Base-by-base conservation (phyloP, 2,329 filamentous ascomycete species). In the Colletotrichum shisoi region DNA sequence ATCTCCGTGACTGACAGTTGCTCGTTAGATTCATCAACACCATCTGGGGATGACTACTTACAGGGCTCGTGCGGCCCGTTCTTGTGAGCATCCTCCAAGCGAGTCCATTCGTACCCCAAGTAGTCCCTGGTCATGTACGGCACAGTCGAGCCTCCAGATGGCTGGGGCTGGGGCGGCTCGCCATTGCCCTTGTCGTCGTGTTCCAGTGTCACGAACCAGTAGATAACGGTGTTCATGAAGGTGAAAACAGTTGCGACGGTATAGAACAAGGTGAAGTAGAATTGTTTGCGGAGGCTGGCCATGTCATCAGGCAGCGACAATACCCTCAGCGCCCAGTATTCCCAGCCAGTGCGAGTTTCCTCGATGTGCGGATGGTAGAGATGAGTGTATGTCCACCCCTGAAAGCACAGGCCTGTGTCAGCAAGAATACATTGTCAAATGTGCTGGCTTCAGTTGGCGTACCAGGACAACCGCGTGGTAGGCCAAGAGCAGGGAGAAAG, bases 341-440 rank as follows among this genome's bases (percentile, higher is more conserved):
- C 80, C 71, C 76, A 74, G 9, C 73, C 72, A 40, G 73, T 78
- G 68, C 75, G 77, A 40, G 75, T 71, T 0, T 79, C 74, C 19
- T 81, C 78, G 9, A 76, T 71, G 11, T 80, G 76, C 0, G 83
- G 82, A 58, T 80, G 80, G 71, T 84, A 80, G 34, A 84, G 75
- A 70, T 86, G 84, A 54, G 83, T 83, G 57, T 81, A 82, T 0
- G 82, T 84, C 83, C 83, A 86, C 34, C 75, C 75, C 83, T 85
- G 62, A 54, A 13, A 58, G 24, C 42, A n/a, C 52, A 46, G 17
- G 19, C n/a, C 57, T 15, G 1, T 15, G 24, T 61, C 17, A 44
- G 37, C 44, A 24, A 31, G 4, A 49, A 37, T 7, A 2, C 39
- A 13, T 11, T 27, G 49, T 31, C 4, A 19, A 40, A n/a, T 40